These are phyloP conservation scores for Colletotrichum sp. DNA, from an alignment of 2,329 filamentous ascomycete species.

Conservation along the genomic window DNA sequence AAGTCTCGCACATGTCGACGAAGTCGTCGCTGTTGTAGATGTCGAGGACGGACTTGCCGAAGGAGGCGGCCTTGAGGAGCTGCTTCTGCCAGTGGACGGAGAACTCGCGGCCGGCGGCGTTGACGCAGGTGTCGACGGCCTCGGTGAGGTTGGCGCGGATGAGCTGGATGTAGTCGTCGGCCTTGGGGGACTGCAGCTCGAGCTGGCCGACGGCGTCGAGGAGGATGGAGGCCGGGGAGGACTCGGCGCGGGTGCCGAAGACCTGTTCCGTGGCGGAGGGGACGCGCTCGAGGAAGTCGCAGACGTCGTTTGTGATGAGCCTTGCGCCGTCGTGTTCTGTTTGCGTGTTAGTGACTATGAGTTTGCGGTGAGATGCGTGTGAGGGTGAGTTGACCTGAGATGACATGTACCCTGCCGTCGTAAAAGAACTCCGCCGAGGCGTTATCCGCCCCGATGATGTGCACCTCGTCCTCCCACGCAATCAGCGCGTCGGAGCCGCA, in stretches of 20 bases:
- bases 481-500: constrained; percentile 95
- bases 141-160: constrained; percentile 88
- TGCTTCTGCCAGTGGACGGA: constrained; percentile 93
- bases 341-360: constrained; percentile 12
- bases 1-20: constrained; percentile 95
- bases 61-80: constrained; percentile 93
- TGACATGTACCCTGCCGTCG: constrained; percentile 86
- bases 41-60: constrained; percentile 96
- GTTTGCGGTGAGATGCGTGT: neutral
- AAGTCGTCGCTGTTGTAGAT: constrained; percentile 99
- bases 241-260: constrained; percentile 86
- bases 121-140: constrained; percentile 92
- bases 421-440: constrained; percentile 83
- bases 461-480: constrained; percentile 97
- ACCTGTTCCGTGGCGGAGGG: constrained; percentile 86
- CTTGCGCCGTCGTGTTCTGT: constrained; percentile 82
- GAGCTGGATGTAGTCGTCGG: constrained; percentile 95
- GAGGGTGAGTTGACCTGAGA: constrained; percentile 68
- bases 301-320: constrained; percentile 90
- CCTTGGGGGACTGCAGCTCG: constrained; percentile 93
- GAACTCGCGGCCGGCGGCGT: constrained; percentile 91
- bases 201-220: constrained; percentile 91
- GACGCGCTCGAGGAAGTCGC: constrained; percentile 96
- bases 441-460: constrained; percentile 86
- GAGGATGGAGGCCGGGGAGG: constrained; percentile 88